Percentiles rank a stretch among this genome's conserved stretches.
These are phyloP conservation scores for Gentiana macrophylla DNA, from an alignment of 257 asterid species.

Conservation along the genomic window DNA sequence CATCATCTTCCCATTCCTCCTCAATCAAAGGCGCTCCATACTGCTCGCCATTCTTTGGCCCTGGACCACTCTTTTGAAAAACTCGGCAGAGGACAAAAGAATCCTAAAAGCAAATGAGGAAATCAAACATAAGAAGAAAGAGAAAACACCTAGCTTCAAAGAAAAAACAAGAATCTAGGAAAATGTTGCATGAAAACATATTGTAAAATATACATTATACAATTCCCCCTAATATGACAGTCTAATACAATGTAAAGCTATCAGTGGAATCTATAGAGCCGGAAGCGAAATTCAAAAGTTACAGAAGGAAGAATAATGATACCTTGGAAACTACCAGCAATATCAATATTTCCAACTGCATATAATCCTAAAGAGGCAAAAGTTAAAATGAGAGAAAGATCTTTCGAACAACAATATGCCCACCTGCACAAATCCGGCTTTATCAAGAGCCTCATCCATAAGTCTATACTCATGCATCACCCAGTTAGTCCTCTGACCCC, in stretches of 20 bases:
- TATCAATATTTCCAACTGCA: background rate
- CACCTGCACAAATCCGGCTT: conserved; percentile 70
- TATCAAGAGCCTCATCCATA: conserved; percentile 55
- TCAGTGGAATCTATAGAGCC: background rate
- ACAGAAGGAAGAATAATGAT: background rate
- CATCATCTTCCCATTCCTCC: conserved; percentile 89
- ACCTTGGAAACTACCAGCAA: background rate
- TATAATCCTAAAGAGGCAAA: background rate
- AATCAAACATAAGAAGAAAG: background rate
- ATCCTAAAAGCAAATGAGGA: conserved; percentile 31
- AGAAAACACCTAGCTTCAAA: conserved; percentile 7
- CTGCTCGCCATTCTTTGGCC: conserved; percentile 93
- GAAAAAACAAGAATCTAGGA: too few species aligned
- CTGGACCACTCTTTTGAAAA: conserved; percentile 96
- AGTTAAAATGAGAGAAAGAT: conserved; percentile 2
- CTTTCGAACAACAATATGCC: conserved; percentile 3
- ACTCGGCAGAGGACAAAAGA: conserved; percentile 79
- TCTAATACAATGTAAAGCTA: background rate
- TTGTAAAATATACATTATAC: too few species aligned
- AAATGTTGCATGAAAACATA: too few species aligned
- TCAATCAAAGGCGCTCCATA: conserved; percentile 92
- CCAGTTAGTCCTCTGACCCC: conserved; percentile 81
- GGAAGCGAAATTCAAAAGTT: background rate
- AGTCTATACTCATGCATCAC: conserved; percentile 95
- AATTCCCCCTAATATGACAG: too few species aligned